A percentile compares a stretch with the other conserved stretches of the same genome.
Conservation (phyloP, 2,329 filamentous ascomycete genomes). For the Microsporum audouinii region DNA sequence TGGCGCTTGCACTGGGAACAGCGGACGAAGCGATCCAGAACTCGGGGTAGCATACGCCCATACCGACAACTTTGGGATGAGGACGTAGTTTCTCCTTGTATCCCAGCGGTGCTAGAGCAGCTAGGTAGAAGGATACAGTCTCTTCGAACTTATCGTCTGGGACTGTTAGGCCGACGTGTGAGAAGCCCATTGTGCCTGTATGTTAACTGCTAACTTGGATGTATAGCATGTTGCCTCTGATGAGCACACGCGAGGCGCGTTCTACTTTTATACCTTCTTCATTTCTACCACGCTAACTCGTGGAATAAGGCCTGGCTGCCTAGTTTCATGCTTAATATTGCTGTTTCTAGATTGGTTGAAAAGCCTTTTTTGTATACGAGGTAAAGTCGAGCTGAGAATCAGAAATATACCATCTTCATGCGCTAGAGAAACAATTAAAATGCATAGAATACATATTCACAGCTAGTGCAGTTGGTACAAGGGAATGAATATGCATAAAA, state of each 20-base stretch:
- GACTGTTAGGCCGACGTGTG: constrained; percentile 21
- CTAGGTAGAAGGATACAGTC: constrained; percentile 22
- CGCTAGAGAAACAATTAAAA: too few species aligned
- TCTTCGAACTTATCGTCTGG: constrained; percentile 21
- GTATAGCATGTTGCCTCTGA: not conserved
- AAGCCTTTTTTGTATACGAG: not conserved
- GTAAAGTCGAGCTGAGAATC: too few species aligned
- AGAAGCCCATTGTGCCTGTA: constrained; percentile 29
- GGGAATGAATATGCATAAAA: too few species aligned
- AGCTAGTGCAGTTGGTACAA: too few species aligned
- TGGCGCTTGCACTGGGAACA: constrained; percentile 6
- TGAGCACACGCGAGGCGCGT: not conserved
- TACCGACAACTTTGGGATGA: constrained; percentile 19
- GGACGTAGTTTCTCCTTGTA: constrained; percentile 23
- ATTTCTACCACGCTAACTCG: not conserved
- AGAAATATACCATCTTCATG: too few species aligned
- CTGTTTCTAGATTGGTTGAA: not conserved
- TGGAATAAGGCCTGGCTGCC: not conserved
- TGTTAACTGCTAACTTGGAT: not conserved
- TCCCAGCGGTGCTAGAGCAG: constrained; percentile 21
- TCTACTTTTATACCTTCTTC: not conserved
- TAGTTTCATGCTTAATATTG: not conserved
- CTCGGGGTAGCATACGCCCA: constrained; percentile 21
- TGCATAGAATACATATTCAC: too few species aligned
- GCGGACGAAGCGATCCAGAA: constrained; percentile 20